These are phyloP conservation scores for Hypoxylon sp. DNA, from an alignment of 2,329 filamentous ascomycete species.

Conservation along the genomic window DNA sequence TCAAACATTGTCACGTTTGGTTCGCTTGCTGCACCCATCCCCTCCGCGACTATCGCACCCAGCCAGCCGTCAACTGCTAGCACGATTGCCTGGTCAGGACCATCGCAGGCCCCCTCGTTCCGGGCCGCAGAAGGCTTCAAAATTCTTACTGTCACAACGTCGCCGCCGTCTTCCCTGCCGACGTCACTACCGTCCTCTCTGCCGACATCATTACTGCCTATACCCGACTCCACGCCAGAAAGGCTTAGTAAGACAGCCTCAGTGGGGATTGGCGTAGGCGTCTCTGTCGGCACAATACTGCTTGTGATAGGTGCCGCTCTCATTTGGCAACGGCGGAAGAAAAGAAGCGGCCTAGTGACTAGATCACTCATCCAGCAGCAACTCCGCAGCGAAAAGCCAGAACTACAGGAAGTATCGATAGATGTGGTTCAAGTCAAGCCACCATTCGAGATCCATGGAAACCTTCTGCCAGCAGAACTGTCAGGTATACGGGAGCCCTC, in stretches of 20 bases:
- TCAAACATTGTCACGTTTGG: constrained; percentile 13
- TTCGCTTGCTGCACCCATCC: background rate
- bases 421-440: background rate
- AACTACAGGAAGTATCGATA: background rate
- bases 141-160: background rate
- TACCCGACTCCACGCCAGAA: background rate
- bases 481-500: constrained; percentile 3
- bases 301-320: background rate
- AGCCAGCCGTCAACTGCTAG: constrained; percentile 7
- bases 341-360: background rate
- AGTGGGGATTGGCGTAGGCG: background rate
- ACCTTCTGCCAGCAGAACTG: background rate
- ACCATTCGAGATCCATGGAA: background rate
- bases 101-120: background rate
- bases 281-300: background rate
- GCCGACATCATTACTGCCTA: background rate
- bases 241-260: too few species aligned
- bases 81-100: background rate
- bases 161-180: background rate
- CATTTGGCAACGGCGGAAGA: background rate
- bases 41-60: constrained; percentile 5
- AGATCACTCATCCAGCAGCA: background rate
- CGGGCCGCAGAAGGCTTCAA: constrained; percentile 9
- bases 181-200: background rate
- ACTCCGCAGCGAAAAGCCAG: background rate